Base-by-base conservation (phyloP, 768 basidiomycete genomes). In the Pleurotus platypus region DNA sequence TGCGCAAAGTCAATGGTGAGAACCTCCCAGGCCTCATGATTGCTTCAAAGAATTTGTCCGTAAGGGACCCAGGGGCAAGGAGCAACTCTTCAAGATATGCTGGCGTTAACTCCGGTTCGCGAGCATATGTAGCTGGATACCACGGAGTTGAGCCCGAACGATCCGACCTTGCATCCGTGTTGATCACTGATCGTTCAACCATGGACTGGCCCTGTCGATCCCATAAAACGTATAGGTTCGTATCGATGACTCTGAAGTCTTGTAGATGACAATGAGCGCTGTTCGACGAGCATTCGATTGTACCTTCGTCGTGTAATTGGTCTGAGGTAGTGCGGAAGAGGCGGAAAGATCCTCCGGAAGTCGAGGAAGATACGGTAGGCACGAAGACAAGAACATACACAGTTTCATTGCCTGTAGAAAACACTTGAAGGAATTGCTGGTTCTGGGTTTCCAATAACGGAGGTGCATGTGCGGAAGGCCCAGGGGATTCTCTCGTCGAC, bases 11-110 rank as follows among this genome's bases (percentile, higher is more conserved):
- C 37, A 90, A 71, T 2, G 83, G 75, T 7, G 95, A 95, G 71
- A 97, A 98, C 51, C 92, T 79, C 18, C 92, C 92, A 0, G 96
- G 94, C 30, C 87, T 81, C 78, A 95, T 86, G 61, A 97, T 78
- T 46, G 87, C 90, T 53, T 85, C 78, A 65, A 94, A 79, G 71
- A 94, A 94, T 60, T 87, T 88, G 57, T 86, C 86, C 0, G 87
- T 78, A 63, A 95, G 69, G 2, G 90, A 89, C 30, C 86, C 86
- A 22, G 84, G 79, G 27, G 82, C 76, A 56, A 88, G 73, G 57
- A 96, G 81, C 53, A 87, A 79, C 62, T 92, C 91, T 63, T 95
- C 94, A 62, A 98, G 85, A 70, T 90, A 87, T n/a, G 86, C 84
- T 15, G 94, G 89, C 0, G 90, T 90, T 64, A 89, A 77, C 66